Percentiles rank a stretch among this genome's conserved stretches.
These are phyloP conservation scores for Tolypocladium ovalisporum DNA, from an alignment of 2,329 filamentous ascomycete genomes.

Conservation along the genomic window DNA sequence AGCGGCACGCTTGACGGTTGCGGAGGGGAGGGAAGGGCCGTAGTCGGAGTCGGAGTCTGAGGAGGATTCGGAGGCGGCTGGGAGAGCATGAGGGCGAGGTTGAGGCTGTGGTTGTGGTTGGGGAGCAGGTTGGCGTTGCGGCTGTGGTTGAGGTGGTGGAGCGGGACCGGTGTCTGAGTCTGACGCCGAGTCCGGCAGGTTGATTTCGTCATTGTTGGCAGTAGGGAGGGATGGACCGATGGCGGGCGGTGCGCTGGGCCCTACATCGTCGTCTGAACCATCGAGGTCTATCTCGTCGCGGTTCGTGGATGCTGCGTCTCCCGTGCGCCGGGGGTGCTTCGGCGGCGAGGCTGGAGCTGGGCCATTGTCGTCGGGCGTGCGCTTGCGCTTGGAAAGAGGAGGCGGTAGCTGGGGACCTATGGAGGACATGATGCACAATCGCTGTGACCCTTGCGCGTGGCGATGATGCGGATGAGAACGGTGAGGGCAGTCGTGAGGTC, in stretches of 20 bases:
- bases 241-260: slow-evolving; percentile 21
- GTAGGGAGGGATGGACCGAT: slow-evolving; percentile 10
- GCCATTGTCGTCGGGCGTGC: slow-evolving; percentile 30
- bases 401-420: slow-evolving; percentile 63
- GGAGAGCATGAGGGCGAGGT: slow-evolving; percentile 16
- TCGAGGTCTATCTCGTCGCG: slow-evolving; percentile 37
- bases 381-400: slow-evolving; percentile 54
- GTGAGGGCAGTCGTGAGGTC: background rate
- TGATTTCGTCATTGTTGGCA: slow-evolving; percentile 23
- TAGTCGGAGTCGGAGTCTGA: slow-evolving; percentile 34
- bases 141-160: slow-evolving; percentile 10
- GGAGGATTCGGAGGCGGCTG: slow-evolving; percentile 24
- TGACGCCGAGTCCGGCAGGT: slow-evolving; percentile 24
- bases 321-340: slow-evolving; percentile 27
- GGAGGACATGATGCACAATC: slow-evolving; percentile 45
- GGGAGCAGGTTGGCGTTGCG: background rate
- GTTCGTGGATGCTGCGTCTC: slow-evolving; percentile 22
- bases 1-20: slow-evolving; percentile 35
- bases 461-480: background rate
- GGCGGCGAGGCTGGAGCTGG: slow-evolving; percentile 6
- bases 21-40: slow-evolving; percentile 46
- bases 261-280: slow-evolving; percentile 26
- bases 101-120: slow-evolving; percentile 23
- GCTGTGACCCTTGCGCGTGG: background rate
- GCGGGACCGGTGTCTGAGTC: slow-evolving; percentile 24